Conservation (phyloP, 257 asterid genomes). For the Solanum chilense region DNA sequence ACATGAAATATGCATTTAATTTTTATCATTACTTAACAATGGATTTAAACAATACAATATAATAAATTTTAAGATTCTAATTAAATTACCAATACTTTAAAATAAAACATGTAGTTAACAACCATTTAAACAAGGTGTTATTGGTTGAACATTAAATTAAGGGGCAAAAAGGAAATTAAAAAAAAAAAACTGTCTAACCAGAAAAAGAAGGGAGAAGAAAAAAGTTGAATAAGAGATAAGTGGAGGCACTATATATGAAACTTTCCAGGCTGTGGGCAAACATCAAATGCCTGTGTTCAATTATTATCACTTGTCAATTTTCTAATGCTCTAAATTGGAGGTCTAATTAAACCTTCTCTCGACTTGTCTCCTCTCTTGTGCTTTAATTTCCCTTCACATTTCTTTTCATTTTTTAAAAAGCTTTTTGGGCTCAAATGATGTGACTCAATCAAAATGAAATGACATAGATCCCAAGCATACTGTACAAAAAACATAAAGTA, state of each 20-base stretch:
- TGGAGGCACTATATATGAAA: not conserved
- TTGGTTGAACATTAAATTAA: not conserved
- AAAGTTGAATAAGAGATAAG: not conserved
- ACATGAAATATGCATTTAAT: too few species aligned
- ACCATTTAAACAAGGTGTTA: too few species aligned
- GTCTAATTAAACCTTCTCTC: not conserved
- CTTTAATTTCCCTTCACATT: not conserved
- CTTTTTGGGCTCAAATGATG: not conserved
- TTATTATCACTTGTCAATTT: not conserved
- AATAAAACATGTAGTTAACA: too few species aligned
- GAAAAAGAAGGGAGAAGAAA: not conserved
- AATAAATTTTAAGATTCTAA: too few species aligned
- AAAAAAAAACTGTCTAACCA: not conserved
- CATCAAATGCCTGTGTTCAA: not conserved
- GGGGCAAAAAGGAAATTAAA: not conserved
- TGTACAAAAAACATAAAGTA: not conserved
- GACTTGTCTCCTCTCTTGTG: not conserved
- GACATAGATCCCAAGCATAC: not conserved
- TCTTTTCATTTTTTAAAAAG: not conserved
- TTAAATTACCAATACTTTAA: too few species aligned
- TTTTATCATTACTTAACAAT: too few species aligned
- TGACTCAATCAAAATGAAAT: not conserved
- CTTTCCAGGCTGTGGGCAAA: not conserved
- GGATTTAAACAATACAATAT: too few species aligned
- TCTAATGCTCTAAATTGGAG: not conserved